phyloP scores from a whole-genome alignment of 202 grass and related monocot genomes.

The Zoysia matrella region DNA sequence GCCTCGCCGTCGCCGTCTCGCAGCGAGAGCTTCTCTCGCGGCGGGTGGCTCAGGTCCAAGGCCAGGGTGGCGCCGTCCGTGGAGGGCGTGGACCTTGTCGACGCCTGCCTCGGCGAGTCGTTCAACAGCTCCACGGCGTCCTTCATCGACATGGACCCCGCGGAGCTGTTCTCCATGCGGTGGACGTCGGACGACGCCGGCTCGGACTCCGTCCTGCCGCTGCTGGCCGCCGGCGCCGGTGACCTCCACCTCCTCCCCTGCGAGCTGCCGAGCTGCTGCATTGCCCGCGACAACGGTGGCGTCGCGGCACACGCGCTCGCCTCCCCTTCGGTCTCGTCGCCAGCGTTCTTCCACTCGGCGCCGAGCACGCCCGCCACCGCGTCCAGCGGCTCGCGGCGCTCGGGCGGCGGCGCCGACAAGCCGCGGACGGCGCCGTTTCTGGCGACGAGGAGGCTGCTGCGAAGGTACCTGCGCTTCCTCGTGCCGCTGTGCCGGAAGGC shows the following conservation, averaged over 20 bases:
- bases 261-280: neutral
- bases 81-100: conserved; percentile 20
- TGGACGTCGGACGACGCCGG: conserved; percentile 45
- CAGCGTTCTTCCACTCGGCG: conserved; percentile 63
- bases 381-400: conserved; percentile 21
- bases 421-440: conserved; percentile 40
- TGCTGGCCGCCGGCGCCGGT: conserved; percentile 32
- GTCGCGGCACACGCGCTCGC: neutral
- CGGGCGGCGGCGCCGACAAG: neutral
- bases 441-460: conserved; percentile 66
- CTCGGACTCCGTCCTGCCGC: conserved; percentile 43
- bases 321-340: conserved; percentile 43
- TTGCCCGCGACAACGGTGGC: neutral
- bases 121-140: conserved; percentile 53
- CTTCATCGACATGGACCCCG: conserved; percentile 84
- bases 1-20: conserved; percentile 48
- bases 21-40: conserved; percentile 60
- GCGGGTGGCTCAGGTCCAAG: conserved; percentile 41
- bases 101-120: conserved; percentile 38
- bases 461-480: conserved; percentile 77
- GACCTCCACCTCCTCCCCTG: conserved; percentile 11
- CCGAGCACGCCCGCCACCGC: conserved; percentile 61
- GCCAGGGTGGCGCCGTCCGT: conserved; percentile 31
- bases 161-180: conserved; percentile 70
- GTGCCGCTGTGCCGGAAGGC: conserved; percentile 79